Evolutionary conservation across 805 yeast genomes (phyloP), one percentile per base, ranked within the genome.

Genomic region (Sungouiella blattae): DNA sequence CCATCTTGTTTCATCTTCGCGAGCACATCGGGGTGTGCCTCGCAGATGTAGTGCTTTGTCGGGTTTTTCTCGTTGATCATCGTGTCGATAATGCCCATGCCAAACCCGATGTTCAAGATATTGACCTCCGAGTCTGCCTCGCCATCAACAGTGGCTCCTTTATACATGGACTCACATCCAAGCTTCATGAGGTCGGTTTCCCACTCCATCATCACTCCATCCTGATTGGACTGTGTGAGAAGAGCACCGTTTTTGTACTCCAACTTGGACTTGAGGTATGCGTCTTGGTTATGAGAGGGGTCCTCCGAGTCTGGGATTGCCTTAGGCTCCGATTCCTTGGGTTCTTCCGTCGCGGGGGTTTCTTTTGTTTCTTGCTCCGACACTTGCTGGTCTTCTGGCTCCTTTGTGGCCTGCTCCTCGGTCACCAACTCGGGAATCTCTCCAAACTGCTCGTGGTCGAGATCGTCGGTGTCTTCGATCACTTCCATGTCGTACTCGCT

Each of bases 201-300:
- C 98, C 98, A 89, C 48, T 83, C 83, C 98, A 89, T 89, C 98
- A 89, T 89, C 2, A 89, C 97, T 12, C 96, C 98, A 51, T 89
- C 97, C 30, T 74, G 69, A 33, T 81, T 66, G 16, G 77, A 81
- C 40, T 77, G 70, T 1, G 97, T 91, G 17, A 87, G 65, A 17
- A 89, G 66, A 0, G 93, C 80, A 34, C 70, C 74, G 40, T 80
- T 82, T 26, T 66, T 71, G 55, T 86, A 89, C 46, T 77, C 79
- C 17, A 89, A 64, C 50, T 80, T 70, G 4, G 89, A 75, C 9
- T 71, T 61, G 28, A 89, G 66, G 50, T 80, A 89, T 0, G 83
- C 71, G 2, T 67, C 56, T 41, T 83, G 88, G 40, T 78, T 70
- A 33, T 71, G 75, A 1, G 91, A 81, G 1, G 88, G 84, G 35